Base-by-base conservation (phyloP, 169 alveolate genomes). In the Eimeria sp. region DNA sequence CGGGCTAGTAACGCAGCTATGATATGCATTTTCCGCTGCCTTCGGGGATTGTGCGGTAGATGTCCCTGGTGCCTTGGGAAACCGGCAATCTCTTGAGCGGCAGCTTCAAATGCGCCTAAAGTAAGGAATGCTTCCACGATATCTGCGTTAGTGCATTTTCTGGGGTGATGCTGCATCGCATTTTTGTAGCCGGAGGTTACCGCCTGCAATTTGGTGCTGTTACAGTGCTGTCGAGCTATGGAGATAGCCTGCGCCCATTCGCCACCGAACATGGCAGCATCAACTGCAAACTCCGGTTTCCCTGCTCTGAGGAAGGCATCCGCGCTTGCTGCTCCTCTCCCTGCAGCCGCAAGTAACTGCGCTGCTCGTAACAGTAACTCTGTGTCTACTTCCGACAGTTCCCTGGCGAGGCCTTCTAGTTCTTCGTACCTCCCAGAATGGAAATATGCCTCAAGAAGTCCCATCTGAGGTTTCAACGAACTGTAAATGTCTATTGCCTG, bases 1-100 rank as follows among this genome's bases (percentile, higher is more conserved):
- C 93, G 93, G 54, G 61, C 22, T 22, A 87, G 82, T 63, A 87
- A 25, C 7, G 82, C 93, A 87, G 93, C 93, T 47, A 22, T 61
- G 78, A 87, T 51, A 47, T 63, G 93, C 82, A 87, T 61, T 65
- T 87, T 87, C n/a, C 93, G 80, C 83, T 87, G 93, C 63, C n/a
- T 34, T 10, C 54, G 93, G 7, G 93, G 78, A 22, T 63, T 87
- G 63, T 25, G 58, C 67, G 58, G 43, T 40, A 45, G 25, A 22
- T 49, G 72, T 43, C 57, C 82, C 61, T 43, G 93, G 6, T 63
- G 78, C 45, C 65, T 63, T 7, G 93, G 65, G 13, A 87, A 65
- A 27, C 78, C 65, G 45, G 45, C 61, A 43, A 87, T 83, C 82
- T 63, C 93, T 20, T 43, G 83, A n/a, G 78, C 93, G 40, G 93